Conservation (phyloP, 1,139 yeast genomes). For the Diutina scorzettiae region DNA sequence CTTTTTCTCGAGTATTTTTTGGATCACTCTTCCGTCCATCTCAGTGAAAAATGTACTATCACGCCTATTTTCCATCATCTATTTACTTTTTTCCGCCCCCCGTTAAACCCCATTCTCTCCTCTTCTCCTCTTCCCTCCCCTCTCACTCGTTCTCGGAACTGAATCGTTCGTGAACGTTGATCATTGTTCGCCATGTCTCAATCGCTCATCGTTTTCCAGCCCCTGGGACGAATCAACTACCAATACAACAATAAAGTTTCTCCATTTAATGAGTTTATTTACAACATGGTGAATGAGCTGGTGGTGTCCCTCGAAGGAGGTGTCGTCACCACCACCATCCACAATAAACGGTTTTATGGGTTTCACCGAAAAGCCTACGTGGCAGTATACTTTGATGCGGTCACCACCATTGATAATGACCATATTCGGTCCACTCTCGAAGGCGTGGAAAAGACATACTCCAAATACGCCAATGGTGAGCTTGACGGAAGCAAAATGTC, state of each 20-base stretch:
- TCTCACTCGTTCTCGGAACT: background rate
- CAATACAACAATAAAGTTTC: slow-evolving; percentile 25
- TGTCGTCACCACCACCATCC: slow-evolving; percentile 18
- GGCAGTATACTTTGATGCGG: slow-evolving; percentile 29
- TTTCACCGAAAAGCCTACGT: slow-evolving; percentile 21
- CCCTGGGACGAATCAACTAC: slow-evolving; percentile 27
- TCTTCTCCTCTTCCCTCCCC: background rate
- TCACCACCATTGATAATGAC: slow-evolving; percentile 30
- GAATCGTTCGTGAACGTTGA: background rate
- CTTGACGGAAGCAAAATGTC: slow-evolving; percentile 15
- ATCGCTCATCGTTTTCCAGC: slow-evolving; percentile 23
- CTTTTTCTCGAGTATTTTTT: too few relatives aligned
- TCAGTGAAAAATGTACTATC: too few relatives aligned
- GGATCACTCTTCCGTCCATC: too few relatives aligned
- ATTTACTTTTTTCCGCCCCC: too few relatives aligned
- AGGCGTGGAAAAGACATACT: slow-evolving; percentile 25
- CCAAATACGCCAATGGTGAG: slow-evolving; percentile 17
- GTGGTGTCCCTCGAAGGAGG: slow-evolving; percentile 21
- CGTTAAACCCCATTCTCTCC: background rate
- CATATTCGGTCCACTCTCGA: slow-evolving; percentile 22
- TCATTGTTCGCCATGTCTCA: slow-evolving; percentile 14
- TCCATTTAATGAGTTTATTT: slow-evolving; percentile 32
- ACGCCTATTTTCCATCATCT: too few relatives aligned
- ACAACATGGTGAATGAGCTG: slow-evolving; percentile 27
- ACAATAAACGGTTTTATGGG: slow-evolving; percentile 27